phyloP scores from a whole-genome alignment of 768 basidiomycete genomes.

The Pilatotrama ljubarskyi region DNA sequence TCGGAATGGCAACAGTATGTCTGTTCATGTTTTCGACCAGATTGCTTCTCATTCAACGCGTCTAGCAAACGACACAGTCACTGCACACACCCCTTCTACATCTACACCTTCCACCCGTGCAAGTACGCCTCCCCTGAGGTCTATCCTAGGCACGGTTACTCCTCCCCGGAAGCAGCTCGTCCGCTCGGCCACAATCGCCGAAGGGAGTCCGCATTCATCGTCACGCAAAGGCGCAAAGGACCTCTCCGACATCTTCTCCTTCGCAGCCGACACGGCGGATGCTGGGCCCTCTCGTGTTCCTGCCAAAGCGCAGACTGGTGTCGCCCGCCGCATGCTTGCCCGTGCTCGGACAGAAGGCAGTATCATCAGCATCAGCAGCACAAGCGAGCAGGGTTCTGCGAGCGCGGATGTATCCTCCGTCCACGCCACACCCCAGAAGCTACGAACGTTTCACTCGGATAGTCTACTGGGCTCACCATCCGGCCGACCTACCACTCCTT shows the following conservation, averaged over 20 bases:
- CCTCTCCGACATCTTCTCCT: conserved; percentile 48
- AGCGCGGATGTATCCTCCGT: conserved; percentile 6
- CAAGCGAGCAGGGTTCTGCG: conserved; percentile 19
- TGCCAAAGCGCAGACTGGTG: conserved; percentile 25
- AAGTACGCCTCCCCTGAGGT: not conserved
- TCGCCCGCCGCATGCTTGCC: conserved; percentile 73
- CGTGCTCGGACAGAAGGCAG: conserved; percentile 66
- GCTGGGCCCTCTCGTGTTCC: not conserved
- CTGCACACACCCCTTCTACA: not conserved
- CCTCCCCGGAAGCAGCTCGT: conserved; percentile 3
- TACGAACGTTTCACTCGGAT: conserved; percentile 18
- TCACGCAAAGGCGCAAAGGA: conserved; percentile 37
- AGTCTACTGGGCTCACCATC: conserved; percentile 22
- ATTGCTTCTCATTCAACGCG: not conserved
- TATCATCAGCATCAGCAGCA: conserved; percentile 35
- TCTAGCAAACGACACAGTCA: not conserved
- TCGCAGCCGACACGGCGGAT: conserved; percentile 22
- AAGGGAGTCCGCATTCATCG: not conserved
- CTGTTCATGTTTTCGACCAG: not conserved
- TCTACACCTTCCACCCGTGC: not conserved
- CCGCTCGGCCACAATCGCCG: not conserved
- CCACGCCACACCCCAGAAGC: conserved; percentile 23
- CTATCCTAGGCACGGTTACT: conserved; percentile 1
- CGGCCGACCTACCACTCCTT: conserved; percentile 6
- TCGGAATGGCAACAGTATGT: conserved; percentile 7